These are phyloP conservation scores for Parasitella parasitica DNA, from an alignment of 371 early-diverging fungal genomes.

Conservation along the genomic window DNA sequence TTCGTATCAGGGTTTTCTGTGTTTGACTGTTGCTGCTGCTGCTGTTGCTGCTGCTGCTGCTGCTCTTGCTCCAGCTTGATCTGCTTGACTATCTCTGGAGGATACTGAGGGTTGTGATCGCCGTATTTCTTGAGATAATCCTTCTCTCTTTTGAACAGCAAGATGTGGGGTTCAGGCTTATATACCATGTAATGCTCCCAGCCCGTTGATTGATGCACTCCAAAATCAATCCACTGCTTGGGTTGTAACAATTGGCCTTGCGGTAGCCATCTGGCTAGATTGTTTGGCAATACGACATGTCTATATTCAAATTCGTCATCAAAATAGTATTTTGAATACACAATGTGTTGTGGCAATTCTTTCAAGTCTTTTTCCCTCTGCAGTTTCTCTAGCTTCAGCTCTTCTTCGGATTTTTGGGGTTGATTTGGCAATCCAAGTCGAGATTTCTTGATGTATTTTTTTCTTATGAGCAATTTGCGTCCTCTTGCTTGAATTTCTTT, in stretches of 20 bases:
- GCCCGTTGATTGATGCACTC: constrained; percentile 79
- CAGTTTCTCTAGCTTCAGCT: neutral
- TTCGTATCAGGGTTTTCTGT: neutral
- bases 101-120: neutral
- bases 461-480: neutral
- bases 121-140: constrained; percentile 40
- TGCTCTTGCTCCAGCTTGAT: neutral
- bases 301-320: constrained; percentile 46
- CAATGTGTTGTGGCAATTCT: constrained; percentile 50
- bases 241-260: constrained; percentile 57
- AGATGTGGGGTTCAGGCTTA: constrained; percentile 84
- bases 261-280: constrained; percentile 63
- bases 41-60: neutral
- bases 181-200: constrained; percentile 90
- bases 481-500: constrained; percentile 4
- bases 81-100: too few relatives aligned
- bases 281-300: constrained; percentile 75
- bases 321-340: constrained; percentile 64
- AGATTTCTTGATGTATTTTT: neutral
- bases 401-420: neutral
- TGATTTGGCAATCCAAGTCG: neutral
- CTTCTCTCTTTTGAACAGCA: constrained; percentile 78
- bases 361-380: constrained; percentile 45
- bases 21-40: neutral
- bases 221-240: constrained; percentile 76